Conservation (phyloP, 2,329 filamentous ascomycete species). For the Talaromyces pinophilus region DNA sequence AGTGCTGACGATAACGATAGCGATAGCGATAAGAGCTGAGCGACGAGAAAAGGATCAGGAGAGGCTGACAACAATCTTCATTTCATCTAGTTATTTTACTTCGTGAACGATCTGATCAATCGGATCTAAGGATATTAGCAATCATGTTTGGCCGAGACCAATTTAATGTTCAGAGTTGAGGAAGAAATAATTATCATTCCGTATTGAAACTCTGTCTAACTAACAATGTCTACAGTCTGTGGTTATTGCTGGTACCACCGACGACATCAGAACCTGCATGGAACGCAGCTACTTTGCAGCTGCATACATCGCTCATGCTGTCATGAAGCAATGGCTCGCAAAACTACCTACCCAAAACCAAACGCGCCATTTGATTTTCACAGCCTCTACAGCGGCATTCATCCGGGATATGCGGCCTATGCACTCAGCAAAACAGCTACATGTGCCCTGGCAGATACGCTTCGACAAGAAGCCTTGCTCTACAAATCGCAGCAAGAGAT, state of each 20-base stretch:
- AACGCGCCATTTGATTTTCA: background rate
- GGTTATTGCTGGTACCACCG: slow-evolving; percentile 13
- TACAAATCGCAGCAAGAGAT: slow-evolving; percentile 13
- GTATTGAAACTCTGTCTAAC: background rate
- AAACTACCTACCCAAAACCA: background rate
- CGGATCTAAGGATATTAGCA: background rate
- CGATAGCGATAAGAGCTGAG: background rate
- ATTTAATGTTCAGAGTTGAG: background rate
- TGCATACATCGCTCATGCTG: slow-evolving; percentile 1
- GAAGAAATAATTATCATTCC: background rate
- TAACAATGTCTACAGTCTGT: slow-evolving; percentile 5
- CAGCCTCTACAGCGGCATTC: slow-evolving; percentile 9
- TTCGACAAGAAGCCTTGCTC: slow-evolving; percentile 1
- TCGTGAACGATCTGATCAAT: background rate
- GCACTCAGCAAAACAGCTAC: background rate
- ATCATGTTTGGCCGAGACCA: background rate
- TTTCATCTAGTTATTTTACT: background rate
- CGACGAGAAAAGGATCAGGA: background rate
- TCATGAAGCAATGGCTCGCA: slow-evolving; percentile 2
- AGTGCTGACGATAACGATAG: background rate
- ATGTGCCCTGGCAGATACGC: background rate
- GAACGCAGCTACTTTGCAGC: slow-evolving; percentile 9
- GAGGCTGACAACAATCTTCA: background rate
- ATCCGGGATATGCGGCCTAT: slow-evolving; percentile 6
- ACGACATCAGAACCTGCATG: slow-evolving; percentile 23